phyloP scores from a whole-genome alignment of 2,329 filamentous ascomycete species.

The Raffaelea ambrosiae region DNA sequence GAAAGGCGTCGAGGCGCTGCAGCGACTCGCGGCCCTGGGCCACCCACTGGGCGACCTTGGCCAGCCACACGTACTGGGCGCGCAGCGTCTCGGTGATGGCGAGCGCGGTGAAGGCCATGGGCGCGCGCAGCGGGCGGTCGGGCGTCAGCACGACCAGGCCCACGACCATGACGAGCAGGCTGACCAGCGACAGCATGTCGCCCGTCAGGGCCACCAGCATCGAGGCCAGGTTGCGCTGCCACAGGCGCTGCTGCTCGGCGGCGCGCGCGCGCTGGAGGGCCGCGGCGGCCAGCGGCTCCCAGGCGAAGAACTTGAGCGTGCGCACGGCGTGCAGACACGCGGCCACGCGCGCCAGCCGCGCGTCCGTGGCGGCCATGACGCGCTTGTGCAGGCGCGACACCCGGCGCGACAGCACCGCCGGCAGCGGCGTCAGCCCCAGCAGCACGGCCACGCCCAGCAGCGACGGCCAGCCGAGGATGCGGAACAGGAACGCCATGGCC shows the following conservation, averaged over 20 bases:
- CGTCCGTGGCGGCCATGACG: slow-evolving; percentile 54
- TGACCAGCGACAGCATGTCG: slow-evolving; percentile 12
- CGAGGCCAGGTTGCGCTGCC: slow-evolving; percentile 19
- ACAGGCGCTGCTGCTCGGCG: slow-evolving; percentile 17
- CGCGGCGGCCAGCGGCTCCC: slow-evolving; percentile 73
- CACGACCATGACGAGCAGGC: slow-evolving; percentile 9
- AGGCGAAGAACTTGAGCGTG: slow-evolving; percentile 95
- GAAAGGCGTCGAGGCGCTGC: slow-evolving; percentile 22
- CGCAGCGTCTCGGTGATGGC: slow-evolving; percentile 16
- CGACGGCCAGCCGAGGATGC: slow-evolving; percentile 24
- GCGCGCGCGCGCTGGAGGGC: background rate
- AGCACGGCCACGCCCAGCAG: slow-evolving; percentile 21
- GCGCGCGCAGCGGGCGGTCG: slow-evolving; percentile 6
- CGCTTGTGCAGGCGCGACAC: slow-evolving; percentile 20
- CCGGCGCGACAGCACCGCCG: slow-evolving; percentile 18
- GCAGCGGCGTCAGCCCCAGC: slow-evolving; percentile 19
- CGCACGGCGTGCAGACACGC: slow-evolving; percentile 89
- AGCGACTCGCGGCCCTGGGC: slow-evolving; percentile 21
- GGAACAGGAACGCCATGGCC: slow-evolving; percentile 19
- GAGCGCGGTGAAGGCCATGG: slow-evolving; percentile 15
- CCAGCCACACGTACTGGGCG: slow-evolving; percentile 14
- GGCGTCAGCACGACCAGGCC: slow-evolving; percentile 2
- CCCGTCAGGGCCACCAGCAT: slow-evolving; percentile 13
- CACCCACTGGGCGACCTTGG: slow-evolving; percentile 16
- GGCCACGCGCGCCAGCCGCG: slow-evolving; percentile 83